A percentile compares a stretch with the other conserved stretches of the same genome.
Evolutionary conservation across 208 protist genomes (phyloP).

Genomic region (Leishmania tropica): DNA sequence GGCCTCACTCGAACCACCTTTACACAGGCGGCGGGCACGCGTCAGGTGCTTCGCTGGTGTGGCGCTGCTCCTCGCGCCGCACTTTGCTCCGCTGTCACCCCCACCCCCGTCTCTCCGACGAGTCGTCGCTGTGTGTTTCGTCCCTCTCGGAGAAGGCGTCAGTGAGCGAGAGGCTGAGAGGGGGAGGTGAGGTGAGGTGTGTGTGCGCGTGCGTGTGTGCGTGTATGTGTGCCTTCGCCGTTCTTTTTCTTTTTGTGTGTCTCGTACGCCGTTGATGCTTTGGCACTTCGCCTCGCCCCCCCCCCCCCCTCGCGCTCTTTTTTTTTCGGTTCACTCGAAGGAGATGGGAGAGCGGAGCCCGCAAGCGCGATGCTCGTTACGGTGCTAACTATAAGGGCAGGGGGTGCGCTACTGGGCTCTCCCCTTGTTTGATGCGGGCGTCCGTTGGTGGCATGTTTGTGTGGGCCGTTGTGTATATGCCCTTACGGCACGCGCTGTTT

Average conservation of each 20-base stretch:
- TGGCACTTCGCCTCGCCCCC: no score
- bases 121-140: not conserved
- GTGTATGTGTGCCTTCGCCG: not conserved
- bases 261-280: not conserved
- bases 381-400: no score
- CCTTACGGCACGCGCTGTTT: not conserved
- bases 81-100: not conserved
- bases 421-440: not conserved
- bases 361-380: no score
- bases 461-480: not conserved
- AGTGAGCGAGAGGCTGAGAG: not conserved
- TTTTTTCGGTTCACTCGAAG: not conserved
- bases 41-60: not conserved
- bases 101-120: not conserved
- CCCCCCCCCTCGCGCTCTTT: no score
- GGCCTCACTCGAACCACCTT: not conserved
- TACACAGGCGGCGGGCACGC: not conserved
- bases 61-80: not conserved
- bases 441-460: not conserved
- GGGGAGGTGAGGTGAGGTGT: no score
- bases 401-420: not conserved
- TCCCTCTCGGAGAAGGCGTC: not conserved
- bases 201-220: not conserved
- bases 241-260: no score
- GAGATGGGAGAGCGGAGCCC: not conserved